These are phyloP conservation scores for Trichothecium sympodiale DNA, from an alignment of 2,329 filamentous ascomycete species.

Conservation along the genomic window DNA sequence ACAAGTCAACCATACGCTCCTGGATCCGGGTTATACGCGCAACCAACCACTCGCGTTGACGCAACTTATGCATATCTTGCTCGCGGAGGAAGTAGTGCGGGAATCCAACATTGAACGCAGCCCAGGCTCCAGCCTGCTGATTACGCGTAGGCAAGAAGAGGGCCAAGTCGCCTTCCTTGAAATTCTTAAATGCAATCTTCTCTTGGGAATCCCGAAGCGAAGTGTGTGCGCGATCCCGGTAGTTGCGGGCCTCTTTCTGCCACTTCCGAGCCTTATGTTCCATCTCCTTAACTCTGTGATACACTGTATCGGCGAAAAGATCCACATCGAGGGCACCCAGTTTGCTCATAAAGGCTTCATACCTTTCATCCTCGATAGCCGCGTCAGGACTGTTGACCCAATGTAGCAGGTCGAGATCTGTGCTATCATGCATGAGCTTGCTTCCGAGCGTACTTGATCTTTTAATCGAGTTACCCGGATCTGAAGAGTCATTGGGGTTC, in stretches of 20 bases:
- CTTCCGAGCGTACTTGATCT: constrained; percentile 40
- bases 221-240: constrained; percentile 75
- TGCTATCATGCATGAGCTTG: constrained; percentile 46
- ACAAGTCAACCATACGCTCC: constrained; percentile 86
- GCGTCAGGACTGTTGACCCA: constrained; percentile 66
- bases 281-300: constrained; percentile 84
- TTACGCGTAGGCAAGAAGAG: constrained; percentile 91
- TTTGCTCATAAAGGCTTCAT: constrained; percentile 60
- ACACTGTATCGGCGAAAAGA: constrained; percentile 71
- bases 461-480: constrained; percentile 41
- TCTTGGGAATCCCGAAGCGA: constrained; percentile 80
- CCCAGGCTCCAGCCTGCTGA: constrained; percentile 90
- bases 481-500: constrained; percentile 46
- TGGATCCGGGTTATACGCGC: constrained; percentile 86
- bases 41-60: constrained; percentile 87
- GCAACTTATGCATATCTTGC: constrained; percentile 76
- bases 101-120: constrained; percentile 94
- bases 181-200: constrained; percentile 91
- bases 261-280: constrained; percentile 90
- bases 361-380: constrained; percentile 61
- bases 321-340: constrained; percentile 76
- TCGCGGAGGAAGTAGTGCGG: constrained; percentile 96
- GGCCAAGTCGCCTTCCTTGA: constrained; percentile 92
- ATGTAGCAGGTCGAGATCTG: constrained; percentile 63
- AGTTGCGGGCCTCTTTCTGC: constrained; percentile 76